A percentile compares a stretch with the other conserved stretches of the same genome.
phyloP scores from a whole-genome alignment of 2,329 filamentous ascomycete genomes.

The Fusarium piperis region DNA sequence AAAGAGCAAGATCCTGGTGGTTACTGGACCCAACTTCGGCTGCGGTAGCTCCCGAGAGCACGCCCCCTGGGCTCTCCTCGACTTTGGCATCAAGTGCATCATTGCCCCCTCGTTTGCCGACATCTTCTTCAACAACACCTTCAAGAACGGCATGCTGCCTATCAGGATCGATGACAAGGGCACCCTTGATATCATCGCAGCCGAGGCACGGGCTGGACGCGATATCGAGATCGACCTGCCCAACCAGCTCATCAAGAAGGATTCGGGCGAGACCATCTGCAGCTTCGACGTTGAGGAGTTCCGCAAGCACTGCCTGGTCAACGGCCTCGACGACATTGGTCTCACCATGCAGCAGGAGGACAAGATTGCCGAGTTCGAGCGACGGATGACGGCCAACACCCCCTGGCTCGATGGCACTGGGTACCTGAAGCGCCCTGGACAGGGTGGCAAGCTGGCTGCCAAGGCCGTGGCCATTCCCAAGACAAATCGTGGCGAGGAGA shows the following conservation, averaged over 20 bases:
- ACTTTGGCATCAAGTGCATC: slow-evolving; percentile 94
- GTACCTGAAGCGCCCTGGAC: slow-evolving; percentile 73
- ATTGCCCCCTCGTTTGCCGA: slow-evolving; percentile 81
- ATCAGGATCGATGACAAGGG: slow-evolving; percentile 76
- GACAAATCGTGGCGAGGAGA: slow-evolving; percentile 87
- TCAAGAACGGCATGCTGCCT: slow-evolving; percentile 99
- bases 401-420: slow-evolving; percentile 92
- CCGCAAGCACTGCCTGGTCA: slow-evolving; percentile 91
- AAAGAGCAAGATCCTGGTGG: slow-evolving; percentile 86
- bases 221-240: slow-evolving; percentile 92
- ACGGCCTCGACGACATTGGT: slow-evolving; percentile 95
- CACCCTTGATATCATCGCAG: slow-evolving; percentile 75
- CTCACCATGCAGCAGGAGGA: slow-evolving; percentile 92
- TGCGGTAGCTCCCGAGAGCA: slow-evolving; percentile 94
- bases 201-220: slow-evolving; percentile 79
- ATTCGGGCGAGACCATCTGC: slow-evolving; percentile 76
- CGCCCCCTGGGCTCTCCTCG: slow-evolving; percentile 94
- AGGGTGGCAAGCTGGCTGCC: slow-evolving; percentile 64
- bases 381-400: slow-evolving; percentile 77
- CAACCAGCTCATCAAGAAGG: slow-evolving; percentile 83
- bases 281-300: slow-evolving; percentile 91
- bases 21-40: slow-evolving; percentile 93
- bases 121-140: slow-evolving; percentile 99
- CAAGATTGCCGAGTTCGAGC: slow-evolving; percentile 87
- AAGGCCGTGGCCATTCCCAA: slow-evolving; percentile 79